Conservation (phyloP, 768 basidiomycete genomes). For the Cytidiella melzeri region DNA sequence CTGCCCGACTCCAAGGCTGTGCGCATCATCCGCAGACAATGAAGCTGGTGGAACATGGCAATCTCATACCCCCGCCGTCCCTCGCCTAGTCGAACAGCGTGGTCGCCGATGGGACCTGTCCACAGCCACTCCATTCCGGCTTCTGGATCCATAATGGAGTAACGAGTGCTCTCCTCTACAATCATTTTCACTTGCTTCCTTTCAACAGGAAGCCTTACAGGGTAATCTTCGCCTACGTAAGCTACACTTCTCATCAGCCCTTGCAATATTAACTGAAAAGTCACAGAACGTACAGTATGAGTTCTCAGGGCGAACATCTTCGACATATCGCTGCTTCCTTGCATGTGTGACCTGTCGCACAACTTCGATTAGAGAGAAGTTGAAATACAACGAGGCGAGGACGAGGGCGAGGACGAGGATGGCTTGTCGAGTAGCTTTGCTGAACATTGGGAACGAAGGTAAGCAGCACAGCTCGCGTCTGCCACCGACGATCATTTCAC, state of each 20-base stretch:
- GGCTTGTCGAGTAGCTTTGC: not conserved
- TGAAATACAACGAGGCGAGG: constrained; percentile 7
- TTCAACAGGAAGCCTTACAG: constrained; percentile 20
- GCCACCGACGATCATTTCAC: not conserved
- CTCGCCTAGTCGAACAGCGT: constrained; percentile 27
- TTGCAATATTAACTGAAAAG: not conserved
- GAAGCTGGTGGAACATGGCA: constrained; percentile 33
- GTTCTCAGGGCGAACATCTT: not conserved
- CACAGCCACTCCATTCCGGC: constrained; percentile 25
- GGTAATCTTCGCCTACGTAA: constrained; percentile 26
- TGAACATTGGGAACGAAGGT: not conserved
- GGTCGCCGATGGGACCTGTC: constrained; percentile 22
- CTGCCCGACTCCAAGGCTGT: not conserved
- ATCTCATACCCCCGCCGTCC: constrained; percentile 28
- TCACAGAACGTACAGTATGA: constrained; percentile 6
- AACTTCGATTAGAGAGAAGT: constrained; percentile 6
- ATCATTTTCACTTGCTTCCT: constrained; percentile 15
- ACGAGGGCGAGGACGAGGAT: constrained; percentile 1
- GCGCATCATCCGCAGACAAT: constrained; percentile 28
- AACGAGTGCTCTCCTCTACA: constrained; percentile 28
- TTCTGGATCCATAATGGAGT: constrained; percentile 20
- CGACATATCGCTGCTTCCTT: not conserved
- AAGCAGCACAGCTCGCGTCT: not conserved
- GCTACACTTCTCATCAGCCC: constrained; percentile 14
- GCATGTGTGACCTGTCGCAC: constrained; percentile 1